Conservation (phyloP, 306 rosid species). For the Ormosia semicastrata region DNA sequence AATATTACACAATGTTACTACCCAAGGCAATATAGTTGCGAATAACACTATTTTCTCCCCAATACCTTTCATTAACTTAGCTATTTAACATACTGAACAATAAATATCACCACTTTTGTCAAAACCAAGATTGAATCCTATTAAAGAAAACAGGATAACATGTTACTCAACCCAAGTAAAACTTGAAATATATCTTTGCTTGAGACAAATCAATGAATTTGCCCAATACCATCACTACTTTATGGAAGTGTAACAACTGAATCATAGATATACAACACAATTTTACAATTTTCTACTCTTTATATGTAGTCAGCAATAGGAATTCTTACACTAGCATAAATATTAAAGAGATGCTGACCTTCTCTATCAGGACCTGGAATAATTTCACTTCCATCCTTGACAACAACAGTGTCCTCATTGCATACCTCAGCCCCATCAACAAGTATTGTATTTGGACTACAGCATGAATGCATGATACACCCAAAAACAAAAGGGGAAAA, state of each 20-base stretch:
- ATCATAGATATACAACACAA: not conserved
- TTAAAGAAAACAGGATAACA: not conserved
- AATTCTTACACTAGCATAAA: slow-evolving; percentile 7
- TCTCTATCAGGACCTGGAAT: slow-evolving; percentile 59
- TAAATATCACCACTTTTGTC: not conserved
- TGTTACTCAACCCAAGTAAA: not conserved
- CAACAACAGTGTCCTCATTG: slow-evolving; percentile 42
- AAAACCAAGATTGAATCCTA: slow-evolving; percentile 7
- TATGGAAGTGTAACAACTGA: not conserved
- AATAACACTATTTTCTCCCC: not conserved
- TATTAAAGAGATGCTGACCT: slow-evolving; percentile 45
- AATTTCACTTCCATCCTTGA: slow-evolving; percentile 75
- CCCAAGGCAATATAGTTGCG: not conserved
- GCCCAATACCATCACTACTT: not conserved
- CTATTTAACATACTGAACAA: slow-evolving; percentile 9
- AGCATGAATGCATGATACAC: slow-evolving; percentile 11
- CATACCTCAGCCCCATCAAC: slow-evolving; percentile 58
- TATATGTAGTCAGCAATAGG: not conserved
- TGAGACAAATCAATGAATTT: not conserved
- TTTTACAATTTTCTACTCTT: not conserved
- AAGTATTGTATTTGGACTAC: slow-evolving; percentile 57
- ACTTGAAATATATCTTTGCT: slow-evolving; percentile 19
- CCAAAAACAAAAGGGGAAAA: not conserved
- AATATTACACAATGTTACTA: not conserved
- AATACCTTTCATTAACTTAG: not conserved